Evolutionary conservation across 2,329 filamentous ascomycete species (phyloP).

Genomic region (Colletotrichum tropicicola): DNA sequence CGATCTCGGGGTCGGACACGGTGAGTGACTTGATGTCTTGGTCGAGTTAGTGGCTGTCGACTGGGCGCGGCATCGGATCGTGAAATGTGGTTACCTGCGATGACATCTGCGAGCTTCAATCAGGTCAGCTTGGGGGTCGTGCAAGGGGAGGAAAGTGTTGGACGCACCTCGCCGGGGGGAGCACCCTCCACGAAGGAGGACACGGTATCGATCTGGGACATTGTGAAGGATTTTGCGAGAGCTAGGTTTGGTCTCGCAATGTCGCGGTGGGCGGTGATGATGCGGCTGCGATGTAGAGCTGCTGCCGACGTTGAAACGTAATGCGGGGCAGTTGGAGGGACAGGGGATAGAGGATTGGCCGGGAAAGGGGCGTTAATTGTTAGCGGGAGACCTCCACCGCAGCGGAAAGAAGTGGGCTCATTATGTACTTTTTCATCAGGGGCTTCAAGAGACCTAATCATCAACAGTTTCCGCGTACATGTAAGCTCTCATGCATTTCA

Average conservation of each 20-base stretch:
- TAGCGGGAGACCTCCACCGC: constrained; percentile 16
- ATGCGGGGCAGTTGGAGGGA: constrained; percentile 29
- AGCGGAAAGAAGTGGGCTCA: not conserved
- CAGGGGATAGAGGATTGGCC: constrained; percentile 17
- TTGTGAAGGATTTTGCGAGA: constrained; percentile 37
- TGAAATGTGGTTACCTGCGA: constrained; percentile 70
- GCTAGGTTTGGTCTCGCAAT: not conserved
- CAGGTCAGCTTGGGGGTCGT: constrained; percentile 31
- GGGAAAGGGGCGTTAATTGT: constrained; percentile 25
- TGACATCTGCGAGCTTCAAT: constrained; percentile 82
- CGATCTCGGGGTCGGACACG: constrained; percentile 71
- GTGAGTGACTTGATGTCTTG: constrained; percentile 91
- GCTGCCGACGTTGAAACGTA: constrained; percentile 25
- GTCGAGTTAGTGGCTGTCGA: constrained; percentile 20
- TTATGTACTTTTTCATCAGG: constrained; percentile 3
- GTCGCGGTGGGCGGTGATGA: not conserved
- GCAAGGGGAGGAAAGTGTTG: constrained; percentile 27
- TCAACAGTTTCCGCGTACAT: not conserved
- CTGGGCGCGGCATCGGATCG: not conserved
- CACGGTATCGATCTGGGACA: constrained; percentile 63
- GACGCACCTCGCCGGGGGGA: constrained; percentile 90
- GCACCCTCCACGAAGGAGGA: constrained; percentile 93
- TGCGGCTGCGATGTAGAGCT: constrained; percentile 12
- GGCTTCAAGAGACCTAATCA: not conserved
- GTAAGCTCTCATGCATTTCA: not conserved